These are phyloP conservation scores for Saccharomycodes ludwigii DNA, from an alignment of 805 yeast genomes.

Conservation along the genomic window DNA sequence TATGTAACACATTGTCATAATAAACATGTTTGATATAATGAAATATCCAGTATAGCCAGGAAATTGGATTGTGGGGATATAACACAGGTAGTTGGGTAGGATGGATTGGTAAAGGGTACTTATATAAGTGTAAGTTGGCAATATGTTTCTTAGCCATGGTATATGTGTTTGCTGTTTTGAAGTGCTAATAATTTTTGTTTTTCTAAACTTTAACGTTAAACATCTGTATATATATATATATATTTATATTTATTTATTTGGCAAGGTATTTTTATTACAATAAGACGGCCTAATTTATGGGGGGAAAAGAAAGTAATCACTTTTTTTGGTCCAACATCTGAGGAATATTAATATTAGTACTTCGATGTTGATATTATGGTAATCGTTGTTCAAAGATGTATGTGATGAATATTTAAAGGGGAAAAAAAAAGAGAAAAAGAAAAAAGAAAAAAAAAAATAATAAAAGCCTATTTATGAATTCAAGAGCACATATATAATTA, in stretches of 20 bases:
- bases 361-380: slow-evolving; percentile 9
- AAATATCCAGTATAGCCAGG: slow-evolving; percentile 8
- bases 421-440: slow-evolving; percentile 1
- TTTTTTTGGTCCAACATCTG: no score
- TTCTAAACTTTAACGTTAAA: no score
- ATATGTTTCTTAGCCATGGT: not conserved
- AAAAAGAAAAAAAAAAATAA: not conserved
- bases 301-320: no score
- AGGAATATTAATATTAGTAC: no score
- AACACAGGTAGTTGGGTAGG: not conserved
- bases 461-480: no score
- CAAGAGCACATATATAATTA: no score
- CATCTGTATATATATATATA: no score
- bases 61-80: not conserved
- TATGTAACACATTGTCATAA: slow-evolving; percentile 35
- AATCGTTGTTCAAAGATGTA: not conserved
- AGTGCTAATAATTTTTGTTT: no score
- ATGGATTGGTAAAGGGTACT: slow-evolving; percentile 22
- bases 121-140: not conserved
- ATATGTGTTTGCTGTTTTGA: not conserved
- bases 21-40: slow-evolving; percentile 66
- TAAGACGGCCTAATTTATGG: no score
- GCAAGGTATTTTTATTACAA: no score
- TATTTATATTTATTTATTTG: no score
- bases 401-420: slow-evolving; percentile 4